Evolutionary conservation across 306 rosid species (phyloP).

Genomic region (Crotalaria pallida): DNA sequence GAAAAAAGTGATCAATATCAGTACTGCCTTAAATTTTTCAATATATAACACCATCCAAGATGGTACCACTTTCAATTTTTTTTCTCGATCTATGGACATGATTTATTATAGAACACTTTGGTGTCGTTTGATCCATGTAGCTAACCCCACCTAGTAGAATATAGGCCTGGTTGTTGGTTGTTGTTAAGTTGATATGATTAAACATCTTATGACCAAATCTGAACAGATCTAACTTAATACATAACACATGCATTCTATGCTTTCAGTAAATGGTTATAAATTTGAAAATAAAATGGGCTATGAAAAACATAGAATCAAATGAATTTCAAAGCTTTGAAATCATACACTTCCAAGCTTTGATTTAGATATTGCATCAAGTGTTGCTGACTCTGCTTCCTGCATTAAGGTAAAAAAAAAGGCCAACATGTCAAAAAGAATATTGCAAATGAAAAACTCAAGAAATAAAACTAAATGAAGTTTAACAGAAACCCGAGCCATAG

Average conservation of each 20-base stretch:
- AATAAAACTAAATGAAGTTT: not conserved
- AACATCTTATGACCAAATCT: not conserved
- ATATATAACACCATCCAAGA: not conserved
- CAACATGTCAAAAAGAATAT: conserved; percentile 10
- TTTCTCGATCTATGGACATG: not conserved
- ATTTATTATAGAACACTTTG: too few relatives aligned
- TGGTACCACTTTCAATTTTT: not conserved
- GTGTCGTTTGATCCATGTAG: too few relatives aligned
- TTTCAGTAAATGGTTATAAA: not conserved
- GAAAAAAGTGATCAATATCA: not conserved
- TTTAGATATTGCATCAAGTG: conserved; percentile 92
- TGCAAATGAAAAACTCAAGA: not conserved
- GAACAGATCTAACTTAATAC: not conserved
- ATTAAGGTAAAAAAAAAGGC: not conserved
- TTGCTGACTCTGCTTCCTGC: conserved; percentile 94
- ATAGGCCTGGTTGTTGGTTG: too few relatives aligned
- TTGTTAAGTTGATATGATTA: too few relatives aligned
- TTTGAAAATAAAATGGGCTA: not conserved
- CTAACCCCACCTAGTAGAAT: too few relatives aligned
- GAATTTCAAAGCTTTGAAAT: not conserved
- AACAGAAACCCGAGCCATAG: not conserved
- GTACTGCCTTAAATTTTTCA: not conserved
- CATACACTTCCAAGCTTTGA: conserved; percentile 86
- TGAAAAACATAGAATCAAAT: conserved; percentile 6
- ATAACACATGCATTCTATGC: not conserved